Evolutionary conservation across 192 early-diverging fungal genomes (phyloP).

Genomic region (Entomortierella chlamydospora): DNA sequence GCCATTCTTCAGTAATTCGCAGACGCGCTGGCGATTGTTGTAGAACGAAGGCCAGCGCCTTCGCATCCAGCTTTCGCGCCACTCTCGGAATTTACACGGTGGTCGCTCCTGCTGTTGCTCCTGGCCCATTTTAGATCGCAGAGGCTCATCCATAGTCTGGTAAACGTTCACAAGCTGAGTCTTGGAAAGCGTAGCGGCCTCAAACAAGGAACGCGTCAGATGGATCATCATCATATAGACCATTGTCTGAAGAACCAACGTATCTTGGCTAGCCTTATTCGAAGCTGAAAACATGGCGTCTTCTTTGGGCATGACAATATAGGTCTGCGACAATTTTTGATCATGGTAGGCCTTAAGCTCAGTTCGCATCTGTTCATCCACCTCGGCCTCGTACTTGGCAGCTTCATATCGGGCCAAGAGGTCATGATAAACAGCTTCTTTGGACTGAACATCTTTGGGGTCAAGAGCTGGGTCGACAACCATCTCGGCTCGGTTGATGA

Average conservation of each 20-base stretch:
- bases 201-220: slow-evolving; percentile 37
- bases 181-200: slow-evolving; percentile 49
- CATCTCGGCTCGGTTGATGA: slow-evolving; percentile 48
- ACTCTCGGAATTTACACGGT: slow-evolving; percentile 39
- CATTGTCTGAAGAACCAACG: slow-evolving; percentile 39
- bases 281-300: slow-evolving; percentile 1
- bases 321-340: slow-evolving; percentile 40
- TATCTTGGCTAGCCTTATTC: slow-evolving; percentile 21
- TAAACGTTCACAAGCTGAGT: slow-evolving; percentile 38
- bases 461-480: slow-evolving; percentile 32
- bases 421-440: slow-evolving; percentile 19
- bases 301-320: slow-evolving; percentile 47
- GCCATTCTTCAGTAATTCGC: slow-evolving; percentile 32
- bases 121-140: slow-evolving; percentile 41
- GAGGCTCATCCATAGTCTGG: slow-evolving; percentile 38
- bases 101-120: slow-evolving; percentile 29
- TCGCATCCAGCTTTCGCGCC: slow-evolving; percentile 45
- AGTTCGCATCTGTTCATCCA: slow-evolving; percentile 51
- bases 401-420: slow-evolving; percentile 38
- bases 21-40: slow-evolving; percentile 47
- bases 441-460: slow-evolving; percentile 40
- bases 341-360: slow-evolving; percentile 47
- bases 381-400: slow-evolving; percentile 22
- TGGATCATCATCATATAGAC: slow-evolving; percentile 57
- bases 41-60: slow-evolving; percentile 47